Base-by-base conservation (phyloP, 2,329 filamentous ascomycete genomes). In the Alternaria conjuncta region DNA sequence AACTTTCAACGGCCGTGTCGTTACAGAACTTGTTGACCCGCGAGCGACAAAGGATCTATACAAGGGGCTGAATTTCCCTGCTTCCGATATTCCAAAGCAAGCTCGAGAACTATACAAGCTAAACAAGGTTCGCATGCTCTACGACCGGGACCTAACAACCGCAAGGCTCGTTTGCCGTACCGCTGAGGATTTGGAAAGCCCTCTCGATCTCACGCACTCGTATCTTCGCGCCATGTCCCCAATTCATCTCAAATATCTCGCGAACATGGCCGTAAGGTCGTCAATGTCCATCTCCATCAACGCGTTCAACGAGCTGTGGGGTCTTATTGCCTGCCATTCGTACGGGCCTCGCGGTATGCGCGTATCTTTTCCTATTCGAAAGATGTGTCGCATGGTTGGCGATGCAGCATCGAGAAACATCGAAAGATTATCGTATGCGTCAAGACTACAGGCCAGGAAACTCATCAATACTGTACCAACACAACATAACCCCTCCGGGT, bases 271-370 rank as follows among this genome's bases (percentile, higher is more conserved):
- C 8, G 93, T 97, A 0, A 89, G 93, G n/a, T 93, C 93, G 0
- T 97, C 93, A 67, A 97, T 97, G 93, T 97, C 93, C 0, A 94
- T 97, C 64, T 96, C 93, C 1, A 92, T 97, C 74, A 96, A 93
- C 67, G 92, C 92, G 0, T 96, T 96, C 71, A 86, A 87, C 69
- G 91, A 96, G 71, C 82, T 97, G 0, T 97, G 94, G 94, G 94
- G 94, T 0, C 82, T 97, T 26, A 93, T 97, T 44, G 89, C 93
- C 2, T 97, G 93, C 64, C 94, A 97, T 75, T 88, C 90, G 0
- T 97, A 97, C 71, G 93, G 92, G 0, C 66, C 80, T 2, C 86
- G 86, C 47, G 93, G 93, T 5, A 96, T 96, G 92, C 87, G 94
- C n/a, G 93, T 97, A 0, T 92, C 92, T 0, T 97, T 97, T 73